Evolutionary conservation across 2,329 filamentous ascomycete genomes (phyloP).

Genomic region (Aspergillus tubingensis): DNA sequence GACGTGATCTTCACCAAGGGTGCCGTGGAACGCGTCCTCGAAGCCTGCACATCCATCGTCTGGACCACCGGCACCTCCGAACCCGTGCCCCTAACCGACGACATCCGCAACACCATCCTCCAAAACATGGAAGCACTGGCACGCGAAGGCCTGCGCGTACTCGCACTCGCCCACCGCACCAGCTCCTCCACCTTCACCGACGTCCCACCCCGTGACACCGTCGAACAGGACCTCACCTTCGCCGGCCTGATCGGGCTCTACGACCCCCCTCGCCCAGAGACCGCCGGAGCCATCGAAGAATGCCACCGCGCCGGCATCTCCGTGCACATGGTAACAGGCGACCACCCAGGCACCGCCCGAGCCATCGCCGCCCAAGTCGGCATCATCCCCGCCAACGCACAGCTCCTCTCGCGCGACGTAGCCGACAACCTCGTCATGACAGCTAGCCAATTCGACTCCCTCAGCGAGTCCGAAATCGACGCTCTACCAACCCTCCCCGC

Average conservation of each 20-base stretch:
- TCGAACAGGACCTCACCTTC: constrained; percentile 71
- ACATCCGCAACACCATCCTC: constrained; percentile 59
- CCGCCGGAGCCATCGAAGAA: constrained; percentile 68
- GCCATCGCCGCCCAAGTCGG: constrained; percentile 79
- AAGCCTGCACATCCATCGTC: constrained; percentile 59
- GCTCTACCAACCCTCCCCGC: constrained; percentile 56
- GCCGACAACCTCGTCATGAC: constrained; percentile 72
- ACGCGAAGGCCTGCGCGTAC: constrained; percentile 67
- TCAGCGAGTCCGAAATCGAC: constrained; percentile 73
- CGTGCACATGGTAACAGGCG: constrained; percentile 83
- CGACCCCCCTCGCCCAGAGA: constrained; percentile 81
- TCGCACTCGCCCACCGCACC: constrained; percentile 60
- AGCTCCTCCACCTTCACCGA: constrained; percentile 18
- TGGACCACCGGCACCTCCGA: constrained; percentile 40
- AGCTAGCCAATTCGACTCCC: constrained; percentile 74
- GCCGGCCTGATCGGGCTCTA: constrained; percentile 84
- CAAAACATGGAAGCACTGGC: constrained; percentile 70
- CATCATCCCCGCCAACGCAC: constrained; percentile 68
- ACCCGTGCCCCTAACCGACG: constrained; percentile 52
- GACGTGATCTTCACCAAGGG: constrained; percentile 45
- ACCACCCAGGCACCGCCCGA: constrained; percentile 75
- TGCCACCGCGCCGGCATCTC: constrained; percentile 73
- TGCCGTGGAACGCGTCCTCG: constrained; percentile 69
- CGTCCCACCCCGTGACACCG: constrained; percentile 52
- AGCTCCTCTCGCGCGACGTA: constrained; percentile 61